Base-by-base conservation (phyloP, 2,329 filamentous ascomycete species). In the Botrytis elliptica region DNA sequence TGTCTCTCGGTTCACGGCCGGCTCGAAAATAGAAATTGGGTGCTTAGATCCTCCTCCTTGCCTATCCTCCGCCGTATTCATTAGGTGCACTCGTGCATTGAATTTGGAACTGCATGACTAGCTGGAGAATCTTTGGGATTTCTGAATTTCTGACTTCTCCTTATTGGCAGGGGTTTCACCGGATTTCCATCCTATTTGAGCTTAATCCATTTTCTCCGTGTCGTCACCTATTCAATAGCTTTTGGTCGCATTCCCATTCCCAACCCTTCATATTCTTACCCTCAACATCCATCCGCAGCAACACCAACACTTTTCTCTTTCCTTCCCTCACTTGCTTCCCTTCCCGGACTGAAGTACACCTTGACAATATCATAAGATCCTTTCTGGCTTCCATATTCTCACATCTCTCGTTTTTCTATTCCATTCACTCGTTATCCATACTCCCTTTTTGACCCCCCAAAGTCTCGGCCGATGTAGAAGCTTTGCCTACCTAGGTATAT, bases 271-370 rank as follows among this genome's bases (percentile, higher is more conserved):
- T 36, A 68, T 68, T 44, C 29, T 40, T 16, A 42, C 33, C 49
- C 68, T 64, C 68, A 63, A 70, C 55, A 46, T 63, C 68, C 55
- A 46, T 63, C 68, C 49, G 60, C 68, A 70, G n/a, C 49, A 52
- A 57, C 52, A 57, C 29, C 52, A 57, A 57, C 52, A 9, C 52
- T 57, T 57, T 57, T 18, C 14, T 14, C 52, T 33, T 62, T 8
- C 20, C 20, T 42, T 63, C 44, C 33, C 49, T 55, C 49, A 14
- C 49, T n/a, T 7, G 49, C 2, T 16, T 55, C 49, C 25, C 25
- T 0, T n/a, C 49, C 25, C 25, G 25, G 49, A 22, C 52, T 5
- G 8, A 29, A 40, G 25, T 9, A 49, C 64, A 67, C 33, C 33
- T 52, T 38, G 12, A 20, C 33, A 38, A 36, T 49, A 16, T 33